Evolutionary conservation across 768 basidiomycete genomes (phyloP).

Genomic region (Collybiopsis luxurians): DNA sequence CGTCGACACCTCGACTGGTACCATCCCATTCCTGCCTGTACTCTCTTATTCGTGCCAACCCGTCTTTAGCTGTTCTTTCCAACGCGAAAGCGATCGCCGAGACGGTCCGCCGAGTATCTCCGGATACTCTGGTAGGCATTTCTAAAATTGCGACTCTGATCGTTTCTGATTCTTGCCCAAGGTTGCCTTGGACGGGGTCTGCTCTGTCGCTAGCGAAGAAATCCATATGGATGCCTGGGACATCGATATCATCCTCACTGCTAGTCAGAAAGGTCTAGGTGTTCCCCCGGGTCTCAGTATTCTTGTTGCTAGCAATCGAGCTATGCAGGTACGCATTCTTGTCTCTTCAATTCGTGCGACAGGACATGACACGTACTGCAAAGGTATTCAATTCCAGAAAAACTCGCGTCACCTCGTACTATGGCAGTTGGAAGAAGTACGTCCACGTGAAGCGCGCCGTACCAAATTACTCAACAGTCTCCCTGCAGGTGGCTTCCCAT

Average conservation of each 20-base stretch:
- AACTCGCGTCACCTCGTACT: conserved; percentile 72
- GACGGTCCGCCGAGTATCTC: conserved; percentile 72
- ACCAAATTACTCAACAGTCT: background rate
- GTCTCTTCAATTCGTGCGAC: background rate
- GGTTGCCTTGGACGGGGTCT: conserved; percentile 91
- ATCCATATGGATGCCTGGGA: conserved; percentile 93
- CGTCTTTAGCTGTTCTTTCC: conserved; percentile 70
- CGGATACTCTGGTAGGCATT: conserved; percentile 69
- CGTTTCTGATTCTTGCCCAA: conserved; percentile 21
- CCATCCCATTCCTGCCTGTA: conserved; percentile 6
- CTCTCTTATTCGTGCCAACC: background rate
- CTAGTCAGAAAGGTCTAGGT: conserved; percentile 90
- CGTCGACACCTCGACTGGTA: conserved; percentile 87
- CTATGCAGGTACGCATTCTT: conserved; percentile 53
- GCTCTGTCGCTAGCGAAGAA: conserved; percentile 94
- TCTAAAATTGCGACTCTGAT: background rate
- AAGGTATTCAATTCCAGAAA: conserved; percentile 61
- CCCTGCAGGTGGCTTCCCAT: conserved; percentile 77
- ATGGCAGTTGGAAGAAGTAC: conserved; percentile 87
- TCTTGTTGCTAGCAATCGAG: conserved; percentile 74
- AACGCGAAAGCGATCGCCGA: conserved; percentile 75
- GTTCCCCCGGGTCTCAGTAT: conserved; percentile 92
- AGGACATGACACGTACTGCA: background rate
- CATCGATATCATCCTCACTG: conserved; percentile 84
- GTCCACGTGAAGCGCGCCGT: background rate